phyloP scores from a whole-genome alignment of 768 basidiomycete species.

The Dacryopinax spathularia region DNA sequence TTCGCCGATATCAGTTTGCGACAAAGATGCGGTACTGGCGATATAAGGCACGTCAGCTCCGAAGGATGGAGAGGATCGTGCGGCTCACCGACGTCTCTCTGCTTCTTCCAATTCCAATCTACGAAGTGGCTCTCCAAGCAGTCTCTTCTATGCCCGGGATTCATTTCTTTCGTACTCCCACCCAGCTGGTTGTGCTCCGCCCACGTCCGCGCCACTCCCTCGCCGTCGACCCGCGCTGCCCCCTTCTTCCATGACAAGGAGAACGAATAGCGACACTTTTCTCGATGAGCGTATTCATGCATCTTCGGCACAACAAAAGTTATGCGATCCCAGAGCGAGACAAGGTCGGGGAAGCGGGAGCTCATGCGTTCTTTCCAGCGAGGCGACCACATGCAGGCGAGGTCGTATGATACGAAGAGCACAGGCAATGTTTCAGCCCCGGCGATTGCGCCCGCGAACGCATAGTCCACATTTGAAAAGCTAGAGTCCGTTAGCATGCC shows the following conservation, averaged over 20 bases:
- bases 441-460: background rate
- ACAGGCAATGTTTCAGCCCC: background rate
- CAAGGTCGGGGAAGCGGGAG: background rate
- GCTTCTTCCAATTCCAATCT: slow-evolving; percentile 12
- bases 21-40: too few species aligned
- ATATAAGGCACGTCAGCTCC: too few species aligned
- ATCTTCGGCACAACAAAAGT: slow-evolving; percentile 11
- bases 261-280: slow-evolving; percentile 11
- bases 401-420: slow-evolving; percentile 15
- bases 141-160: slow-evolving; percentile 14
- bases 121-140: slow-evolving; percentile 6
- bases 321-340: background rate
- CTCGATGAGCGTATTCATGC: slow-evolving; percentile 15
- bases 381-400: slow-evolving; percentile 16
- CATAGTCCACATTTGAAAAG: background rate
- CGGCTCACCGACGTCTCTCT: background rate
- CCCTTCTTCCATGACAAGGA: slow-evolving; percentile 15
- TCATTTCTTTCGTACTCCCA: slow-evolving; percentile 14
- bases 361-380: slow-evolving; percentile 13
- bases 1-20: too few species aligned
- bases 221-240: slow-evolving; percentile 22
- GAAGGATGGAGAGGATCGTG: background rate
- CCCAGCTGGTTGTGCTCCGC: too few species aligned
- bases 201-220: slow-evolving; percentile 20
- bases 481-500: background rate